phyloP scores from a whole-genome alignment of 345 rosid genomes.

The Populus alba region DNA sequence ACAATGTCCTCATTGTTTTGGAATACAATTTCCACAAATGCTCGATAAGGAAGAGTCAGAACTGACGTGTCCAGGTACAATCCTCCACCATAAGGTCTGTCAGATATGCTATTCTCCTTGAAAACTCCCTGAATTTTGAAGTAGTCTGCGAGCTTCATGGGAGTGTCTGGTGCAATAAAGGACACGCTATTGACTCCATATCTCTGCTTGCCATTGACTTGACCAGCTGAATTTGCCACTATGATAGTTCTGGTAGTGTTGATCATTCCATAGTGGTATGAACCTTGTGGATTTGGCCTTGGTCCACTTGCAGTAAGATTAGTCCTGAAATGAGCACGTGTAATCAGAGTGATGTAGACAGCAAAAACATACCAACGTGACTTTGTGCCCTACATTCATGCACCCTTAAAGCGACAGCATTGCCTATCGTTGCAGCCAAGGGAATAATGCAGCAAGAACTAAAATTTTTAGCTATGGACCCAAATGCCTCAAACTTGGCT shows the following conservation, averaged over 20 bases:
- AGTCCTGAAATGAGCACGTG: slow-evolving; percentile 44
- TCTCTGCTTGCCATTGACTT: slow-evolving; percentile 81
- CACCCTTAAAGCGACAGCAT: too few relatives aligned
- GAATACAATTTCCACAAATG: slow-evolving; percentile 78
- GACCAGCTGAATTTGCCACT: slow-evolving; percentile 69
- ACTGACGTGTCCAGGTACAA: slow-evolving; percentile 74
- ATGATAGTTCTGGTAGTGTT: slow-evolving; percentile 67
- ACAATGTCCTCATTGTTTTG: slow-evolving; percentile 73
- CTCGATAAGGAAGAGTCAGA: slow-evolving; percentile 63
- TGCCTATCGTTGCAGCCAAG: too few relatives aligned
- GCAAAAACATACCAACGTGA: too few relatives aligned
- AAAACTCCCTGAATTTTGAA: slow-evolving; percentile 85
- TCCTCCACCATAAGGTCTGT: slow-evolving; percentile 56
- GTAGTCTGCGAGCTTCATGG: slow-evolving; percentile 85
- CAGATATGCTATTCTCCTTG: slow-evolving; percentile 65
- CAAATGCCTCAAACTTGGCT: background rate
- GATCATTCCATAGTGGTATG: slow-evolving; percentile 90
- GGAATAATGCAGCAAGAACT: too few relatives aligned
- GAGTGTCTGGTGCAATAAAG: slow-evolving; percentile 67
- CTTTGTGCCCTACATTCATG: too few relatives aligned
- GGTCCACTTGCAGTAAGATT: slow-evolving; percentile 95
- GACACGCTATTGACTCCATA: slow-evolving; percentile 79
- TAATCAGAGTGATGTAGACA: background rate
- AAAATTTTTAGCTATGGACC: too few relatives aligned
- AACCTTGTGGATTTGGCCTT: slow-evolving; percentile 96